These are phyloP conservation scores for Pyronema omphalodes DNA, from an alignment of 495 filamentous ascomycete species.

Conservation along the genomic window DNA sequence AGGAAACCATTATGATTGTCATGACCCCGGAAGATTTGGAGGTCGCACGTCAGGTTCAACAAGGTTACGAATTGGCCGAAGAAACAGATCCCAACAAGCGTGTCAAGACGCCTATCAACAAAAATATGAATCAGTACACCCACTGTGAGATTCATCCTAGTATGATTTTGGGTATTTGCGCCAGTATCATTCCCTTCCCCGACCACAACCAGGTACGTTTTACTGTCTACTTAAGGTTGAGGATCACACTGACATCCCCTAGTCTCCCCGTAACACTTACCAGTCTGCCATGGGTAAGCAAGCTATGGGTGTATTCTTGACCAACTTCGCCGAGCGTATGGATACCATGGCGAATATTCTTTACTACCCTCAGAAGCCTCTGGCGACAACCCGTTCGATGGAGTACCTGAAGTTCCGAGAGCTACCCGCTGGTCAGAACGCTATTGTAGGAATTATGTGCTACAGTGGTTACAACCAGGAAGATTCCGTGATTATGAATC, in stretches of 20 bases:
- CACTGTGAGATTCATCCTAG: conserved; percentile 98
- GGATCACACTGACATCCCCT: conserved; percentile 5
- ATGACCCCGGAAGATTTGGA: conserved; percentile 95
- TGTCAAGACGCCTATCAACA: conserved; percentile 53
- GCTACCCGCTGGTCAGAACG: conserved; percentile 90
- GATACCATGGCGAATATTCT: conserved; percentile 99
- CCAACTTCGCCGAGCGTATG: conserved; percentile 89
- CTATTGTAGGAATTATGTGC: conserved; percentile 89
- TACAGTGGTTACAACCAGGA: conserved; percentile 99
- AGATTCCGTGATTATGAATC: conserved; percentile 99
- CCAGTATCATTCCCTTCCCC: conserved; percentile 97
- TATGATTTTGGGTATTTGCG: conserved; percentile 96
- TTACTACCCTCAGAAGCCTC: conserved; percentile 94
- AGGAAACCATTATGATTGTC: conserved; percentile 95
- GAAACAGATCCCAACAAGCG: conserved; percentile 46
- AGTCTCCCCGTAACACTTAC: conserved; percentile 95
- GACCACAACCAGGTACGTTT: conserved; percentile 75
- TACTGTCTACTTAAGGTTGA: conserved; percentile 1
- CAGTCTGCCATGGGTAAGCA: conserved; percentile 99
- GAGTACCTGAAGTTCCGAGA: conserved; percentile 97
- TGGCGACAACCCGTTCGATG: conserved; percentile 94
- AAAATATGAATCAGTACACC: conserved; percentile 37
- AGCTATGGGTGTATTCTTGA: conserved; percentile 97
- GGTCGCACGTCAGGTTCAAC: conserved; percentile 43
- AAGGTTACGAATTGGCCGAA: conserved; percentile 44